Base-by-base conservation (phyloP, 2,329 filamentous ascomycete genomes). In the Zasmidium cellare region DNA sequence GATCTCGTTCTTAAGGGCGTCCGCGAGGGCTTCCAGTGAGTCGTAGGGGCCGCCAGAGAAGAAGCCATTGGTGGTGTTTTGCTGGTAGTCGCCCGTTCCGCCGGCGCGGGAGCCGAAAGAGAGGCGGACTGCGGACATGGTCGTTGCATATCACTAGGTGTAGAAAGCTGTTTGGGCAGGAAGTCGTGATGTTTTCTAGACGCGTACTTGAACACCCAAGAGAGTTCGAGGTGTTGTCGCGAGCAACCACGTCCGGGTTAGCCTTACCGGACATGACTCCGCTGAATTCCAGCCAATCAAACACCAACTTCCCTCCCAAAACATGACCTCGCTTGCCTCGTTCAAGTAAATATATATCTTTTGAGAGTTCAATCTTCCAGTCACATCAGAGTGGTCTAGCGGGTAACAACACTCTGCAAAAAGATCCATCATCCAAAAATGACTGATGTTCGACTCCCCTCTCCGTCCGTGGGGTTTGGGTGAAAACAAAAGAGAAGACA, bases 91-190 rank as follows among this genome's bases (percentile, higher is more conserved):
- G 47, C 54, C 62, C 16, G 45, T 44, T 38, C 54, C 57, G 50
- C 67, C 67, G 12, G 65, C 67, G 35, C 67, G 64, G 18, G 63
- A 65, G 28, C 65, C 67, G 54, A 67, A 67, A 5, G 65, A 67
- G 6, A 68, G 57, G 47, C 67, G 67, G 23, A 20, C 9, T 3
- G n/a, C 18, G 9, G 48, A 44, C 46, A 24, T 49, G 46, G 22
- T 28, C 14, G 35, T n/a, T n/a, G 16, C 35, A 41, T 41, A 14
- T n/a, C 14, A 7, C 14, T 5, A 18, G 35, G 35, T 41, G 3
- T 3, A 9, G 35, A 3, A 14, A 18, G n/a, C 12, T 6, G 16
- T 14, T 41, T n/a, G 35, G n/a, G 35, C n/a, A 18, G 7, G 35
- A 41, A 18, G n/a, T 3, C 5, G 16, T 9, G 7, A 18, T 16